Base-by-base conservation (phyloP, 805 yeast species). In the Nakazawaea ishiwadae region DNA sequence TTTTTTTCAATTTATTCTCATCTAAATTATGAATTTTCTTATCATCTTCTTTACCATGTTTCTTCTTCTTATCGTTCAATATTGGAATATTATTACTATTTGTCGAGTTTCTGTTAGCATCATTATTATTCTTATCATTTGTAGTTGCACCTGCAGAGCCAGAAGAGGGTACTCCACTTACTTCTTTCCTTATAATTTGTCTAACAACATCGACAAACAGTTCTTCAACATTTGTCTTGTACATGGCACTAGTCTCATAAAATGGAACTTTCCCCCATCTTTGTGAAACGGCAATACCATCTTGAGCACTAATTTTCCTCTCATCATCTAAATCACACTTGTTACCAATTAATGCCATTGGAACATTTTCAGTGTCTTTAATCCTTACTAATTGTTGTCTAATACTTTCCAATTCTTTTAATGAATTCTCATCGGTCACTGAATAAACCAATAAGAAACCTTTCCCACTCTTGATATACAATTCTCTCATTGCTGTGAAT, bases 401-500 rank as follows among this genome's bases (percentile, higher is more conserved):
- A 40, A 90, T 72, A 14, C 84, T 84, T 53, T 82, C 63, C 47
- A 91, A 67, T 61, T 89, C 96, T 47, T 81, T 73, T 46, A 90
- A 66, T 4, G 96, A 76, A 56, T 71, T 73, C 40, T 72, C 75
- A 55, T 76, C 82, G 4, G 79, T 73, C 11, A 76, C 82, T 0
- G 81, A 75, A 49, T 76, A 76, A 17, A 76, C 82, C 43, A 76
- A 60, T 39, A 76, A 56, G 48, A 76, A 76, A 3, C 82, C 97
- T 55, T 84, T 85, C 9, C 97, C 96, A 36, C 88, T 81, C 51
- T 87, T 86, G 55, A 85, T 85, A 57, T 85, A 85, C 37, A 85
- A 62, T 56, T 90, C 96, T 49, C 97, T 68, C 96, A 91, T 88
- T 8, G 96, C 96, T 0, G 96, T 86, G 67, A 88, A 91, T 63